Percentiles rank a stretch among this genome's conserved stretches.
Conservation (phyloP, 2,329 filamentous ascomycete species). For the Fusarium liriodendri region DNA sequence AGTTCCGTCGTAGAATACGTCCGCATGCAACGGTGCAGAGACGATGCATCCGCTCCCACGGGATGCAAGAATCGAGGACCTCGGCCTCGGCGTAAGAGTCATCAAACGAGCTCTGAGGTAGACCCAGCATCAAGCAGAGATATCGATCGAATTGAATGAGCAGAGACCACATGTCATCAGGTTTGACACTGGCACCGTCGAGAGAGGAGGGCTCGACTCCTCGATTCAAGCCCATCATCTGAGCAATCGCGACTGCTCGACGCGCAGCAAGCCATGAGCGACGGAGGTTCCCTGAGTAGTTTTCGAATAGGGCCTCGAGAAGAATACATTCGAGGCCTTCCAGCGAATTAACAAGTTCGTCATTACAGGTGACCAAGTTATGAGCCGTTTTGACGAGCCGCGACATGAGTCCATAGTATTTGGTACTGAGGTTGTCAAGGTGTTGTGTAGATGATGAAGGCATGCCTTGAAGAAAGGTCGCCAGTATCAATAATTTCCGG, state of each 20-base stretch:
- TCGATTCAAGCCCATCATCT: slow-evolving; percentile 53
- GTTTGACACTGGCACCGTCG: slow-evolving; percentile 35
- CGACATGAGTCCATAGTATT: slow-evolving; percentile 36
- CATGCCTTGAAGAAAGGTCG: slow-evolving; percentile 50
- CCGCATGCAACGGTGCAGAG: slow-evolving; percentile 55
- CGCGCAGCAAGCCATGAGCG: slow-evolving; percentile 58
- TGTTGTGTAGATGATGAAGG: slow-evolving; percentile 2
- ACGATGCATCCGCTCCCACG: slow-evolving; percentile 58
- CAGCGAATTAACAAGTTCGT: slow-evolving; percentile 56
- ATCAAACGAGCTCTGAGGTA: slow-evolving; percentile 56
- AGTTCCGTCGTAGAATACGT: slow-evolving; percentile 60
- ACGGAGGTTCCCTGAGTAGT: slow-evolving; percentile 59
- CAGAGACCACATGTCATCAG: slow-evolving; percentile 58
- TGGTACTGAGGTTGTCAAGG: slow-evolving; percentile 22
- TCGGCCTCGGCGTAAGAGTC: slow-evolving; percentile 48
- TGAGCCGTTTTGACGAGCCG: slow-evolving; percentile 45
- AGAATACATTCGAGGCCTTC: slow-evolving; percentile 64
- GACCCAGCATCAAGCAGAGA: slow-evolving; percentile 59
- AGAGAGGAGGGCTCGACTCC: slow-evolving; percentile 21
- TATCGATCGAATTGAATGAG: slow-evolving; percentile 59
- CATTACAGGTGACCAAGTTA: slow-evolving; percentile 56
- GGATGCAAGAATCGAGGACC: slow-evolving; percentile 45
- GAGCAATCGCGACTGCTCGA: slow-evolving; percentile 57
- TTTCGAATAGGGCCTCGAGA: slow-evolving; percentile 58
- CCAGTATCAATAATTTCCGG: slow-evolving; percentile 53